Percentiles rank a stretch among this genome's conserved stretches.
Conservation (phyloP, 2,329 filamentous ascomycete species). For the Fusarium continuum region DNA sequence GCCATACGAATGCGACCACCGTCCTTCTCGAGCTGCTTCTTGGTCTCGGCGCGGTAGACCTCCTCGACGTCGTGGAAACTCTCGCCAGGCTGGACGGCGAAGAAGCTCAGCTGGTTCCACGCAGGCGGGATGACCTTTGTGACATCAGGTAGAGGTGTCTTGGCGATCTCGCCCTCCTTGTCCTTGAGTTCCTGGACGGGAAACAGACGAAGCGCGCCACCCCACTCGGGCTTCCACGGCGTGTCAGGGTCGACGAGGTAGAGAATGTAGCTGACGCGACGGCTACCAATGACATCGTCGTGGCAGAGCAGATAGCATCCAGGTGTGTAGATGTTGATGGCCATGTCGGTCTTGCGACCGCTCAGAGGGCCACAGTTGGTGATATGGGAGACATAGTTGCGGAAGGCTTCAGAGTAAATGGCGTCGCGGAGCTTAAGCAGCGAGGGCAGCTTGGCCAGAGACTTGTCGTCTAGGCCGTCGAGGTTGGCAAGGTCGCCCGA, state of each 20-base stretch:
- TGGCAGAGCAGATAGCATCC: slow-evolving; percentile 96
- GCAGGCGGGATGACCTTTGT: slow-evolving; percentile 88
- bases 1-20: slow-evolving; percentile 91
- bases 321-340: slow-evolving; percentile 97
- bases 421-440: slow-evolving; percentile 93
- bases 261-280: slow-evolving; percentile 94
- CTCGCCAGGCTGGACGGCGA: slow-evolving; percentile 96
- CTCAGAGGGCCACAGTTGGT: slow-evolving; percentile 88
- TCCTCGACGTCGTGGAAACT: slow-evolving; percentile 99
- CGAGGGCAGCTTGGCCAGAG: slow-evolving; percentile 85
- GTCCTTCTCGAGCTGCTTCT: slow-evolving; percentile 70
- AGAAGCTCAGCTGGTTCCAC: slow-evolving; percentile 98
- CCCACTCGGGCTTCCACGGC: slow-evolving; percentile 91
- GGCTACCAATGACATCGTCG: slow-evolving; percentile 98
- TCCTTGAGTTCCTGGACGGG: slow-evolving; percentile 70
- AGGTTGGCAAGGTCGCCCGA: slow-evolving; percentile 97
- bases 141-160: slow-evolving; percentile 81
- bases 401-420: slow-evolving; percentile 89
- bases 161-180: slow-evolving; percentile 76
- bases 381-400: slow-evolving; percentile 86
- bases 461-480: slow-evolving; percentile 88
- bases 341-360: slow-evolving; percentile 97
- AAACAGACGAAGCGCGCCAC: slow-evolving; percentile 88
- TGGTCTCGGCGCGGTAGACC: slow-evolving; percentile 78
- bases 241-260: slow-evolving; percentile 93